phyloP scores from a whole-genome alignment of 2,329 filamentous ascomycete genomes.

The Fusarium vanettenii region DNA sequence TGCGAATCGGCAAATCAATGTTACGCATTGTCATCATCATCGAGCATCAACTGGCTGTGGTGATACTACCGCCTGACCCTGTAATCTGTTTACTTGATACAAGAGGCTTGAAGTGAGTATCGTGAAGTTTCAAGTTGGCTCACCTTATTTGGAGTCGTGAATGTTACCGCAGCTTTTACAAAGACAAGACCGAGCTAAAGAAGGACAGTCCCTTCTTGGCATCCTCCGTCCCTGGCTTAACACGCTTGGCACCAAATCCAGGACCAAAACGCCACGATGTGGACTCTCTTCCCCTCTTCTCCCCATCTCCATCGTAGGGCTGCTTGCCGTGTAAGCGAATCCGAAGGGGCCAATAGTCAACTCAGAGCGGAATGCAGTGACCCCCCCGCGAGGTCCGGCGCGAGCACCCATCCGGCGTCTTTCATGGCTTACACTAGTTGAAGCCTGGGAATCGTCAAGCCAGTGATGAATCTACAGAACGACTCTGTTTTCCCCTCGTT shows the following conservation, averaged over 20 bases:
- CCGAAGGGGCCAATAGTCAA: background rate
- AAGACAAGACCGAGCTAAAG: background rate
- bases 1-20: background rate
- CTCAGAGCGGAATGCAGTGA: background rate
- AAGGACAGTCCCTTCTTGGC: background rate
- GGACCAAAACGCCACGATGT: background rate
- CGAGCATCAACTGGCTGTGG: background rate
- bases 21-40: background rate
- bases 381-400: background rate
- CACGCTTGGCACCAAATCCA: background rate
- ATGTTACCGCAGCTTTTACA: background rate
- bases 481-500: background rate
- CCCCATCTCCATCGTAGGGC: background rate
- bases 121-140: background rate
- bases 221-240: background rate
- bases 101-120: background rate
- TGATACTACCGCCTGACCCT: background rate
- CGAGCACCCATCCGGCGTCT: conserved; percentile 3
- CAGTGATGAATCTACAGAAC: background rate
- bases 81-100: background rate
- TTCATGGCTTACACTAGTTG: background rate
- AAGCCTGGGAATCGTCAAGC: background rate
- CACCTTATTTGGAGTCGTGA: background rate
- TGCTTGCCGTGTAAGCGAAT: background rate
- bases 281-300: background rate